Percentiles rank a stretch among this genome's conserved stretches.
Evolutionary conservation across 2,329 filamentous ascomycete species (phyloP).

Genomic region (Ophioceras dolichostomum): DNA sequence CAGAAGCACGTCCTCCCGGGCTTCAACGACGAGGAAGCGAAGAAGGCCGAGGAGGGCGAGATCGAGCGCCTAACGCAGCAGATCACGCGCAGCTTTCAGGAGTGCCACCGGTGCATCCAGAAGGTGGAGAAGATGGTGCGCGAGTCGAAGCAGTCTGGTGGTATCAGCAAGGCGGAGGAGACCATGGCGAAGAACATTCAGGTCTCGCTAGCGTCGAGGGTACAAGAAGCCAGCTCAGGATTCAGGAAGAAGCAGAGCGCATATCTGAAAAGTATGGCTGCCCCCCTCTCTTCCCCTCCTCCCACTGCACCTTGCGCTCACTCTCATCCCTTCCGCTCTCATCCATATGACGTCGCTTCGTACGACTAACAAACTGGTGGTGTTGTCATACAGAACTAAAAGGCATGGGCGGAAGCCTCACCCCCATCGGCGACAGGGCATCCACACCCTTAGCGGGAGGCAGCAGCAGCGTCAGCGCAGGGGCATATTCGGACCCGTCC

Average conservation of each 20-base stretch:
- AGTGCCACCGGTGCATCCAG: conserved; percentile 81
- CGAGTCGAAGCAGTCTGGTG: conserved; percentile 61
- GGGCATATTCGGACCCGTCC: conserved; percentile 70
- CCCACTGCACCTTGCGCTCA: no score
- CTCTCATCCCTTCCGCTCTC: no score
- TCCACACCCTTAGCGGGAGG: conserved; percentile 29
- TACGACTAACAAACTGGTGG: no score
- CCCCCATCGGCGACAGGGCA: conserved; percentile 34
- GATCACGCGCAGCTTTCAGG: conserved; percentile 80
- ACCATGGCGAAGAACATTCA: conserved; percentile 95
- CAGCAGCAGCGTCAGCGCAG: conserved; percentile 22
- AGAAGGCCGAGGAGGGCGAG: conserved; percentile 73
- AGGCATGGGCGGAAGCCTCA: conserved; percentile 46
- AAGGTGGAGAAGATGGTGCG: conserved; percentile 77
- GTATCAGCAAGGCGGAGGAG: conserved; percentile 72
- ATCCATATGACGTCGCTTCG: no score
- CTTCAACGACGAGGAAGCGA: conserved; percentile 89
- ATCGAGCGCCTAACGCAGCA: conserved; percentile 86
- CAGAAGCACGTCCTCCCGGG: conserved; percentile 94
- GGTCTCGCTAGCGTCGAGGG: conserved; percentile 73
- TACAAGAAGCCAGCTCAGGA: conserved; percentile 81
- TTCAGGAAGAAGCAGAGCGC: conserved; percentile 97
- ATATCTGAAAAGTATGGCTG: conserved; percentile 89
- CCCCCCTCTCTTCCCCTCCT: no score
- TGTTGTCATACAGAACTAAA: conserved; percentile 67